Base-by-base conservation (phyloP, 805 yeast species). In the Metschnikowia reukaufii region DNA sequence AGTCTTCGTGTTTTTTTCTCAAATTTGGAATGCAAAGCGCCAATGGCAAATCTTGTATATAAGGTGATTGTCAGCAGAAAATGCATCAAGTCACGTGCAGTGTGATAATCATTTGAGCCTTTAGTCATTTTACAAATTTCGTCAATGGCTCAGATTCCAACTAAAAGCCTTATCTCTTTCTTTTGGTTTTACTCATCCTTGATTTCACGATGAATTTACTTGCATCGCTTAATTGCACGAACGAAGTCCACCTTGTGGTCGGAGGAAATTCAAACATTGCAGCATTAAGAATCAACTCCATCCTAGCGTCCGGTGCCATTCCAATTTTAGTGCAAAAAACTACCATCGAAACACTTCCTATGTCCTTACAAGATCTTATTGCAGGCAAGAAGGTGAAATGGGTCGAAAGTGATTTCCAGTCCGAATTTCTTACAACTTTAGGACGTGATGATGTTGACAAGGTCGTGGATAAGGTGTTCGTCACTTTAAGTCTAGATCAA, bases 381-480 rank as follows among this genome's bases (percentile, higher is more conserved):
- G 57, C 62, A 3, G 55, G 59, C 9, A 60, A 64, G 8, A 54
- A 61, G 7, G 58, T 74, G 6, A 45, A 45, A 63, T 47, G 47
- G 48, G 15, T 50, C 8, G 35, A 12, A 13, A 38, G 29, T 9
- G 46, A 52, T 2, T 78, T 78, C 48, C 61, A 67, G 15, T 25
- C 67, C 0, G 52, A 55, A 2, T 85, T 82, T 57, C 66, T 89
- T 32, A 66, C 72, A 1, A 65, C 73, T 0, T 59, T 77, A 30
- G 96, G 96, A 4, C 73, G 96, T 42, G 57, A 61, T 0, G 78
- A 78, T 20, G 89, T 85, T 3, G 83, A 78, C 39, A 60, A 66
- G 23, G 71, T 88, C 2, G 88, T 88, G 4, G 97, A 91, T 62
- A 71, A 81, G 47, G 91, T 88, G 1, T 90, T 86, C 64, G 84